These are phyloP conservation scores for Pseudogymnoascus sp. DNA, from an alignment of 2,329 filamentous ascomycete species.

Conservation along the genomic window DNA sequence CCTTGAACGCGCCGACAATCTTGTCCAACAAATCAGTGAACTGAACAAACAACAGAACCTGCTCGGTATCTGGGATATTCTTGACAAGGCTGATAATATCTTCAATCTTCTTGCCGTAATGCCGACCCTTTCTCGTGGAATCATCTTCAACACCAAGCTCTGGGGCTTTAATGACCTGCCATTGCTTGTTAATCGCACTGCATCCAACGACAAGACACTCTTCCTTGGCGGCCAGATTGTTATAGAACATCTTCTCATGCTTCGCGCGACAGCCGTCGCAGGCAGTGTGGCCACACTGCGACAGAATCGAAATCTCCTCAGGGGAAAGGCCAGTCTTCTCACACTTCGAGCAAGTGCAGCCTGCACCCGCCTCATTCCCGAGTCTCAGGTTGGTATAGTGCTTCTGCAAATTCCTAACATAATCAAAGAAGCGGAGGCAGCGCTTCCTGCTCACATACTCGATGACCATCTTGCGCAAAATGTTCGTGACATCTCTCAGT, in stretches of 20 bases:
- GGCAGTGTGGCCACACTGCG: slow-evolving; percentile 46
- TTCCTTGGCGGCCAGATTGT: slow-evolving; percentile 21
- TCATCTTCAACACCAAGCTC: slow-evolving; percentile 32
- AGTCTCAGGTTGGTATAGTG: slow-evolving; percentile 6
- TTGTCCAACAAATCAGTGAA: slow-evolving; percentile 39
- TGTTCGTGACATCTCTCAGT: slow-evolving; percentile 23
- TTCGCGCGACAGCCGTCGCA: slow-evolving; percentile 37
- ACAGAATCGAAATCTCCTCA: slow-evolving; percentile 36
- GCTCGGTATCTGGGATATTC: slow-evolving; percentile 38
- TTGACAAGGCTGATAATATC: slow-evolving; percentile 40
- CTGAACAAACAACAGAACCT: slow-evolving; percentile 51
- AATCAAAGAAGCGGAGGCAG: slow-evolving; percentile 31
- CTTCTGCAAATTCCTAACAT: slow-evolving; percentile 29
- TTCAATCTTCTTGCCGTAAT: slow-evolving; percentile 43
- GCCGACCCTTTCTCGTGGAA: slow-evolving; percentile 20
- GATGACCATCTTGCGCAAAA: slow-evolving; percentile 24
- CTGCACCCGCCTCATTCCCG: not conserved
- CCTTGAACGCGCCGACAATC: slow-evolving; percentile 31
- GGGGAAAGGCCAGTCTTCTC: slow-evolving; percentile 24
- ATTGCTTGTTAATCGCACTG: slow-evolving; percentile 31
- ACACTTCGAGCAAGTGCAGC: slow-evolving; percentile 32
- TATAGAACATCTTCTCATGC: slow-evolving; percentile 3
- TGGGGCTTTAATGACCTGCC: slow-evolving; percentile 36
- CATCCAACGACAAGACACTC: slow-evolving; percentile 39
- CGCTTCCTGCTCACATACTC: slow-evolving; percentile 31